Base-by-base conservation (phyloP, 208 protist species). In the Wallacemonas sp. region DNA sequence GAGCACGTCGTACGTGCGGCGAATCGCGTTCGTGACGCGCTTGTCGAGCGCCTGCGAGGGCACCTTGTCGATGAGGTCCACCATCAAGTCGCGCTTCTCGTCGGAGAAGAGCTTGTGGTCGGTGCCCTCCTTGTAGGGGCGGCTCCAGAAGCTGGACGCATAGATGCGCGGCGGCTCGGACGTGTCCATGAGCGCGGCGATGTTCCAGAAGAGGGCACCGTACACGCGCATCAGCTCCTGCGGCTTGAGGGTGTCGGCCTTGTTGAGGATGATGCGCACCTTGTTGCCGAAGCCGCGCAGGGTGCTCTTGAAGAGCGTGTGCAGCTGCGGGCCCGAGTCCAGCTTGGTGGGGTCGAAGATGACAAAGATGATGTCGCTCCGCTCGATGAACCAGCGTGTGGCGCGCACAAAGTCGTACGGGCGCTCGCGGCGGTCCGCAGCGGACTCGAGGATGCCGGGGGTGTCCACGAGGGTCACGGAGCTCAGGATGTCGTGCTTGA, bases 281-380 rank as follows among this genome's bases (percentile, higher is more conserved):
- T 99, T 99, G 70, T 96, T 91, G 70, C 98, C 97, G 22, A 98
- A 71, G 25, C 96, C 90, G 20, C 68, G 49, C 16, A 97, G 77
- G 26, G 87, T 75, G 41, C 82, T 48, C 52, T 76, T 76, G 65
- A 94, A 96, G 46, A 93, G 39, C 46, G 76, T 79, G 33, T 74
- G 78, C 54, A 96, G 78, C 73, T 94, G 86, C 26, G 71, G 61
- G 26, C 91, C 91, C 61, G 87, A 69, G 72, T 99, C 97, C 31
- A 99, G 88, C 83, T 99, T 99, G 59, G 98, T 94, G n/a, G 97
- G 97, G 70, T 99, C 98, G 75, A 99, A 99, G 29, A 99, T 71
- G 62, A 99, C 78, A 32, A 99, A 90, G 46, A 99, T 95, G 50
- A 98, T 79, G 81, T 99, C 97, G 20, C 91, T 88, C 49, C 88